A percentile compares a stretch with the other conserved stretches of the same genome.
phyloP scores from a whole-genome alignment of 495 filamentous ascomycete species.

The Hapsidospora chrysogenum region DNA sequence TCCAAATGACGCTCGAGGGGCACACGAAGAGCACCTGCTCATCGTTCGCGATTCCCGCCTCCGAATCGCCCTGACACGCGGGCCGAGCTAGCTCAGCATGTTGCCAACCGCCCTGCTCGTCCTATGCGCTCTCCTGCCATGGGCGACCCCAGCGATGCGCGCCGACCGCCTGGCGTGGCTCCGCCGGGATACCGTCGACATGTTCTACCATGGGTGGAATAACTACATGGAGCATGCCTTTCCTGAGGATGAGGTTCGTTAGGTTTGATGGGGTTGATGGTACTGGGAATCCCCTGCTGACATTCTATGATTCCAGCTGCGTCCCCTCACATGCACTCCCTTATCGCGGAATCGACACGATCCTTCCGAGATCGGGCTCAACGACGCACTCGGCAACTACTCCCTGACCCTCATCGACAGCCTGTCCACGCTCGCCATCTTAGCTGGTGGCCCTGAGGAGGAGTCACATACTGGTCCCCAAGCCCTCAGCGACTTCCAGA shows the following conservation, averaged over 20 bases:
- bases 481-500: conserved; percentile 60
- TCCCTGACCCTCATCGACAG: conserved; percentile 91
- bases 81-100: no score
- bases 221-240: conserved; percentile 92
- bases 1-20: no score
- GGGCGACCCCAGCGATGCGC: conserved; percentile 28
- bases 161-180: conserved; percentile 30
- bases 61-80: no score
- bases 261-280: not conserved
- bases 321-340: conserved; percentile 70
- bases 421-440: conserved; percentile 78
- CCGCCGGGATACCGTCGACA: conserved; percentile 61
- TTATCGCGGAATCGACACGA: conserved; percentile 68
- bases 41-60: no score
- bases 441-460: conserved; percentile 51
- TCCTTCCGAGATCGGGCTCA: conserved; percentile 69
- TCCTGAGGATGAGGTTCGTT: conserved; percentile 74
- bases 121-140: conserved; percentile 4
- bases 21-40: no score
- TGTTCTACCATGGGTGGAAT: conserved; percentile 96
- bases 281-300: conserved; percentile 5
- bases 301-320: conserved; percentile 32
- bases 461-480: conserved; percentile 33
- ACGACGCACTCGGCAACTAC: conserved; percentile 94
- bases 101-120: not conserved